These are phyloP conservation scores for Aspergillus mulundensis DNA, from an alignment of 495 filamentous ascomycete species.

Conservation along the genomic window DNA sequence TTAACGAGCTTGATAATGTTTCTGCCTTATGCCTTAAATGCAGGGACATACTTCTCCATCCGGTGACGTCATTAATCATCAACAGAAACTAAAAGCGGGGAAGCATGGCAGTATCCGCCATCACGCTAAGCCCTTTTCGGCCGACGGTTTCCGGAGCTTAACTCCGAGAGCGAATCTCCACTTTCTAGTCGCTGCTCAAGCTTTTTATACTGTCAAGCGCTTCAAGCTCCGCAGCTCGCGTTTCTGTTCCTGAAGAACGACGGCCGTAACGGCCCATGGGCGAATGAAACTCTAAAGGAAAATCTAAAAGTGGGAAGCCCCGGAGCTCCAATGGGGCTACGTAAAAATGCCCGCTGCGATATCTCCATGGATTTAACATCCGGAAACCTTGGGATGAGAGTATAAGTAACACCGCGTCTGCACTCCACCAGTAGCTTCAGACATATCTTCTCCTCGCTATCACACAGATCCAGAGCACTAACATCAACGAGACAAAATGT, in stretches of 20 bases:
- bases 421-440: no score
- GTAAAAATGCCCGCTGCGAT: neutral
- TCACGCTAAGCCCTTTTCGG: neutral
- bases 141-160: neutral
- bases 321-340: neutral
- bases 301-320: neutral
- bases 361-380: neutral
- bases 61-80: neutral
- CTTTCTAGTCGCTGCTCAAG: no score
- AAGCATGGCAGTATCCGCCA: neutral
- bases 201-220: neutral
- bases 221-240: neutral
- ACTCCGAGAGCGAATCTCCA: no score
- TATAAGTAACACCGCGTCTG: neutral
- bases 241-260: neutral
- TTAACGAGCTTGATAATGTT: neutral
- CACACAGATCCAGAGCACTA: neutral
- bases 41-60: neutral
- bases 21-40: neutral
- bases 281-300: no score
- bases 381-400: neutral
- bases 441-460: neutral
- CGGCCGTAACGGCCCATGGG: no score
- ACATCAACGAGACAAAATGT: conserved; percentile 29
- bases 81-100: neutral